phyloP scores from a whole-genome alignment of 2,329 filamentous ascomycete species.

The Epichloe gansuensis region DNA sequence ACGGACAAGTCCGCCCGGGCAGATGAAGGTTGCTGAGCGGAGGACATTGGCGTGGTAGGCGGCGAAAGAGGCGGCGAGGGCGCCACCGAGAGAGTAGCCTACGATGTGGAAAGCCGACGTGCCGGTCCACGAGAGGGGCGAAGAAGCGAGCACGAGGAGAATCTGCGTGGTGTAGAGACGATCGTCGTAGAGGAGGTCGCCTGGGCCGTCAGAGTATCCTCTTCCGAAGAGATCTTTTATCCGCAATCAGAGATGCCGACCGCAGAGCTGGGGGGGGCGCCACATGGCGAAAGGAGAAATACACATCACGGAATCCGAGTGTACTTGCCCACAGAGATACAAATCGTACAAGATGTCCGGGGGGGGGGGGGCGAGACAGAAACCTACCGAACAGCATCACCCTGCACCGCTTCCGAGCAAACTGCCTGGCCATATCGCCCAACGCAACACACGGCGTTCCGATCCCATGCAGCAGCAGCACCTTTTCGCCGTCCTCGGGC shows the following conservation, averaged over 20 bases:
- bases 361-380: constrained; percentile 29
- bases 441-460: constrained; percentile 63
- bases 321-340: too few species aligned
- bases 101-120: constrained; percentile 47
- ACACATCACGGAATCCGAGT: too few species aligned
- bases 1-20: constrained; percentile 57
- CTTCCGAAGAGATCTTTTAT: constrained; percentile 56
- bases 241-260: too few species aligned
- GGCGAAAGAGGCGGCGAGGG: constrained; percentile 62
- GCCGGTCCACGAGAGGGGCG: constrained; percentile 54
- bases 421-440: constrained; percentile 49
- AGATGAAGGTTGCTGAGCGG: constrained; percentile 50
- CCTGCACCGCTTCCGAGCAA: constrained; percentile 54
- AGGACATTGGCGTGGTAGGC: constrained; percentile 54
- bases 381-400: constrained; percentile 64
- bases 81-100: constrained; percentile 75
- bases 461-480: constrained; percentile 70
- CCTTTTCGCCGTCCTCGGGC: constrained; percentile 54
- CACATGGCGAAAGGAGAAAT: too few species aligned
- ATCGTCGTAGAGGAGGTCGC: constrained; percentile 57
- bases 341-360: constrained; percentile 47
- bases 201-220: constrained; percentile 52
- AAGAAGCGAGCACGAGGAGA: constrained; percentile 56
- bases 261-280: too few species aligned
- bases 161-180: constrained; percentile 62